Base-by-base conservation (phyloP, 2,329 filamentous ascomycete genomes). In the Clonostachys chloroleuca region DNA sequence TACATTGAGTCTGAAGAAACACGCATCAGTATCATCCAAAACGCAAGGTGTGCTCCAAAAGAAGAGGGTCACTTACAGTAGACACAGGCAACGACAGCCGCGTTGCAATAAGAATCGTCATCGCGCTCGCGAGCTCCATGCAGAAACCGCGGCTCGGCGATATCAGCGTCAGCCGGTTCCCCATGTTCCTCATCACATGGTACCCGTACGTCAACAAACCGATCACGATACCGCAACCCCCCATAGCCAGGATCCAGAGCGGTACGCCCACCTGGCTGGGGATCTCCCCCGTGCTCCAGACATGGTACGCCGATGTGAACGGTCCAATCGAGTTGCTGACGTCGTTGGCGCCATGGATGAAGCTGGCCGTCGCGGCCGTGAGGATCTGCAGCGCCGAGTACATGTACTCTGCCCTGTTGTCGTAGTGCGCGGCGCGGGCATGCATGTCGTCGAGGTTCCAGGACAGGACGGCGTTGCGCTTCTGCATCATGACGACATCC, bases 321-420 rank as follows among this genome's bases (percentile, higher is more conserved):
- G 82, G 83, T 1, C 81, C 81, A 47, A 83, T 75, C 30, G 81
- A 80, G 58, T 76, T 86, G 54, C 77, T 70, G 17, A 86, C 78
- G 50, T 86, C 83, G 61, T 86, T 86, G 53, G 81, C 80, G 17
- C 83, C 83, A 63, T 86, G 82, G 3, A 78, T 77, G 51, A 86
- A 84, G 5, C 80, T 83, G 12, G 80, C 77, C 34, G 80, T 80
- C 52, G 76, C 75, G 8, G 82, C 81, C 5, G 81, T 81, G 63
- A 81, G 69, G 54, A 83, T 63, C 55, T 82, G 79, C 20, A 80
- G 68, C 62, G 80, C 83, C 6, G 75, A 78, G 61, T 78, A 84
- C 43, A 80, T 67, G 64, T 79, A 78, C 61, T 84, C 81, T 12
- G 42, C 47, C 34, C 41, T 44, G 63, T 85, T 84, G 55, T 83